Conservation (phyloP, 2,329 filamentous ascomycete species). For the Aspergillus luchuensis region DNA sequence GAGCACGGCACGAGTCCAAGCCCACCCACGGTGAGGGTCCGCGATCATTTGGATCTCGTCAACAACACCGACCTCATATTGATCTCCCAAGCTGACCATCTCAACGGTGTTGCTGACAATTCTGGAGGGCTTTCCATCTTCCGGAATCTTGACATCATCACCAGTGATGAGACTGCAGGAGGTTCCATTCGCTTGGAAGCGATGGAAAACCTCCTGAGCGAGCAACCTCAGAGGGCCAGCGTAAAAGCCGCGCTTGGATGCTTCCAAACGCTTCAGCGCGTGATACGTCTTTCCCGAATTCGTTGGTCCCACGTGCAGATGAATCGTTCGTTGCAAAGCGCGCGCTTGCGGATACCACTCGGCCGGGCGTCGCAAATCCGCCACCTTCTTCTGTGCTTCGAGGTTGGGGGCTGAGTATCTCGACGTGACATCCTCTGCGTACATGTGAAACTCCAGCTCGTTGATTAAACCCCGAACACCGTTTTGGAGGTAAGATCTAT, state of each 20-base stretch:
- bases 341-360: constrained; percentile 93
- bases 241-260: constrained; percentile 76
- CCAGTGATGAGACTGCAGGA: constrained; percentile 82
- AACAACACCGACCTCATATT: constrained; percentile 87
- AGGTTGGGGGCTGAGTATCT: constrained; percentile 60
- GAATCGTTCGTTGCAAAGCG: constrained; percentile 75
- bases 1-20: constrained; percentile 89
- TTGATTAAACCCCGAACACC: constrained; percentile 55
- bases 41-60: constrained; percentile 99
- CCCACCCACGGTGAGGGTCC: constrained; percentile 77
- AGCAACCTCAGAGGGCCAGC: constrained; percentile 85
- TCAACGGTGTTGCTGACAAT: constrained; percentile 92
- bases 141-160: constrained; percentile 77
- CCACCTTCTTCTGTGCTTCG: constrained; percentile 63
- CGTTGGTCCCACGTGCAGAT: constrained; percentile 93
- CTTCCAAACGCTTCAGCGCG: constrained; percentile 80
- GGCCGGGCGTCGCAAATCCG: constrained; percentile 83
- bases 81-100: constrained; percentile 66
- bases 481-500: constrained; percentile 59
- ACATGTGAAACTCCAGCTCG: constrained; percentile 70
- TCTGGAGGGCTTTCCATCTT: constrained; percentile 51
- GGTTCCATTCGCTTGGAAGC: constrained; percentile 76
- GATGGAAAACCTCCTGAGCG: constrained; percentile 92
- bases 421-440: constrained; percentile 62
- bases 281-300: constrained; percentile 99